Percentiles rank a stretch among this genome's conserved stretches.
phyloP scores from a whole-genome alignment of 2,329 filamentous ascomycete species.

The Xylariaceae sp. region DNA sequence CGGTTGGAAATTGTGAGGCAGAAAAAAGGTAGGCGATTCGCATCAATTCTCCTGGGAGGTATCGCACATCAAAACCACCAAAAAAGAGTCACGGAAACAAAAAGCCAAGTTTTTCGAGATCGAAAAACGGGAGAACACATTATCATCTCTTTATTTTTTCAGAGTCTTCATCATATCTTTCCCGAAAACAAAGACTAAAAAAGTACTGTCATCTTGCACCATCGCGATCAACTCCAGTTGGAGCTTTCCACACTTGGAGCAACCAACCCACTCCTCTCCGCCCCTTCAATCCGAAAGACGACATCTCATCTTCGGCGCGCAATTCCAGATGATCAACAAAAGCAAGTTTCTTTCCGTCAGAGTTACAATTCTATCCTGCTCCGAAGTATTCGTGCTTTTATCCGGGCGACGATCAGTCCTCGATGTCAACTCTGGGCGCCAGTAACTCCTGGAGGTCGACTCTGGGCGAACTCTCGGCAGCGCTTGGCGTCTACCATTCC shows the following conservation, averaged over 20 bases:
- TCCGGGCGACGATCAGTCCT: slow-evolving; percentile 17
- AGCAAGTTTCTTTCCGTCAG: slow-evolving; percentile 2
- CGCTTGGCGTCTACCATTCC: background rate
- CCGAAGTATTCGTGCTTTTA: slow-evolving; percentile 16
- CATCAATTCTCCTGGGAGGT: too few species aligned
- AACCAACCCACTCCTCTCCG: background rate
- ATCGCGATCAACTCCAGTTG: too few species aligned
- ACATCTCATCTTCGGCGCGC: slow-evolving; percentile 9
- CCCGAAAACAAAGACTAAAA: too few species aligned
- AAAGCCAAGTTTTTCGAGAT: too few species aligned
- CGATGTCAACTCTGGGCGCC: slow-evolving; percentile 18
- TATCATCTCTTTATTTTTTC: too few species aligned
- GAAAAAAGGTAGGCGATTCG: too few species aligned
- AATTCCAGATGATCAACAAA: slow-evolving; percentile 10
- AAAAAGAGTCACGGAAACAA: too few species aligned
- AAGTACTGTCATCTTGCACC: too few species aligned
- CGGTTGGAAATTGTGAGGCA: too few species aligned
- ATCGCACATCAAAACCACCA: too few species aligned
- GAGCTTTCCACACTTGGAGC: background rate
- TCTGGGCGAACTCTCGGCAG: slow-evolving; percentile 1
- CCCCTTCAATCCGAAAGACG: background rate
- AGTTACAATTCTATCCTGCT: slow-evolving; percentile 4
- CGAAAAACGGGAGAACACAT: too few species aligned
- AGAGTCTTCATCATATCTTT: too few species aligned
- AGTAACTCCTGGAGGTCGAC: slow-evolving; percentile 25